Conservation (phyloP, 1,284 basidiomycete species). For the Fomitopsis betulina region DNA sequence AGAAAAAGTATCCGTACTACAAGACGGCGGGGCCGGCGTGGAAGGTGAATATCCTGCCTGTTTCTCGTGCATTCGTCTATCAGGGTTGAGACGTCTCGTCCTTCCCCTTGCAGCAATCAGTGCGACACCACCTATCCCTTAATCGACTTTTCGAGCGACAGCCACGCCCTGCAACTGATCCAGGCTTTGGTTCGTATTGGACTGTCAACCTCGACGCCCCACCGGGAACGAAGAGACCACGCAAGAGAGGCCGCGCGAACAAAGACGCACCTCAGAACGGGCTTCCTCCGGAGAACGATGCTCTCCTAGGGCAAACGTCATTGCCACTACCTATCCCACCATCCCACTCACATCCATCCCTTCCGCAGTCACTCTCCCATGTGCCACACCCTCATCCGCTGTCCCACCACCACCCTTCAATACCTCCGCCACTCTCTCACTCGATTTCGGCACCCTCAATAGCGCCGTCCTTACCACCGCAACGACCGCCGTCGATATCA, state of each 20-base stretch:
- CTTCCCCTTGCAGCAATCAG: conserved; percentile 61
- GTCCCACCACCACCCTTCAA: background rate
- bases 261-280: conserved; percentile 32
- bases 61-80: conserved; percentile 10
- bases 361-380: conserved; percentile 1
- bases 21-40: conserved; percentile 72
- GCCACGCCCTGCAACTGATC: conserved; percentile 73
- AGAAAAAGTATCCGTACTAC: conserved; percentile 76
- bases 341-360: background rate
- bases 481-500: conserved; percentile 1
- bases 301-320: background rate
- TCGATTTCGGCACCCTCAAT: background rate
- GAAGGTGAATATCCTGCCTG: conserved; percentile 50
- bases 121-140: conserved; percentile 74
- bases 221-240: conserved; percentile 75
- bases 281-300: background rate
- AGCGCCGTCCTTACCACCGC: background rate
- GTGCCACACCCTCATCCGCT: background rate
- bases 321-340: background rate
- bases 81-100: conserved; percentile 12
- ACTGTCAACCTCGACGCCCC: conserved; percentile 76
- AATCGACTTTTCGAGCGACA: conserved; percentile 77
- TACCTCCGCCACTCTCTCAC: background rate
- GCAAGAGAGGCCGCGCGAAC: conserved; percentile 66
- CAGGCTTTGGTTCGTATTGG: conserved; percentile 82